These are phyloP conservation scores for Dactylellina sp. DNA, from an alignment of 2,329 filamentous ascomycete genomes.

Conservation along the genomic window DNA sequence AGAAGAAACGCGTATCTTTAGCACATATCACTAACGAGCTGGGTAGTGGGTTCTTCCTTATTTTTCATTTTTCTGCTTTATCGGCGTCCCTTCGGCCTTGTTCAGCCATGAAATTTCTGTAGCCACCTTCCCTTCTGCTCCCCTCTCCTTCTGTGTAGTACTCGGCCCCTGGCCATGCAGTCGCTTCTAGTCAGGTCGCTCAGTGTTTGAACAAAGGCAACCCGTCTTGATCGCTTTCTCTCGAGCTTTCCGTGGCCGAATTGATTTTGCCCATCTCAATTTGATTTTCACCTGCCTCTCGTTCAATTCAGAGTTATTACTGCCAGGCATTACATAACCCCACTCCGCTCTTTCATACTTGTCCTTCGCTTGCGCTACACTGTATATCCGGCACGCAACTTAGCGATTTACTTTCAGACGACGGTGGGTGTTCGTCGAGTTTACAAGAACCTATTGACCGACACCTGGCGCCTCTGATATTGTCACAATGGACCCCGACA, in stretches of 20 bases:
- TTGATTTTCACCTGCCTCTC: conserved; percentile 19
- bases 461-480: background rate
- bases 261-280: conserved; percentile 25
- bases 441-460: conserved; percentile 7
- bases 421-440: conserved; percentile 21
- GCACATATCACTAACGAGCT: background rate
- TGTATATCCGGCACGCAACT: too few species aligned
- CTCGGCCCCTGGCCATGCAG: conserved; percentile 15
- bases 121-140: conserved; percentile 49
- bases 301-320: conserved; percentile 19
- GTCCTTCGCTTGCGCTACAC: conserved; percentile 27
- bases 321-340: conserved; percentile 28
- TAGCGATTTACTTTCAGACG: conserved; percentile 15
- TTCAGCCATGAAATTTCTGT: conserved; percentile 39
- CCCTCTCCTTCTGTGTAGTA: conserved; percentile 6
- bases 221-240: conserved; percentile 18
- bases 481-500: conserved; percentile 47
- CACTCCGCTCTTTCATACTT: conserved; percentile 27
- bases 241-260: conserved; percentile 16
- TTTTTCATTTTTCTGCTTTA: background rate
- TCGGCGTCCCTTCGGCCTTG: conserved; percentile 19
- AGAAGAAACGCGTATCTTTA: conserved; percentile 19
- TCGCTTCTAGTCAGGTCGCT: conserved; percentile 11
- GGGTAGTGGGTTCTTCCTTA: background rate
- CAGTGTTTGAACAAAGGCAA: conserved; percentile 7